Evolutionary conservation across 768 basidiomycete species (phyloP).

Genomic region (Lactarius hatsudake): DNA sequence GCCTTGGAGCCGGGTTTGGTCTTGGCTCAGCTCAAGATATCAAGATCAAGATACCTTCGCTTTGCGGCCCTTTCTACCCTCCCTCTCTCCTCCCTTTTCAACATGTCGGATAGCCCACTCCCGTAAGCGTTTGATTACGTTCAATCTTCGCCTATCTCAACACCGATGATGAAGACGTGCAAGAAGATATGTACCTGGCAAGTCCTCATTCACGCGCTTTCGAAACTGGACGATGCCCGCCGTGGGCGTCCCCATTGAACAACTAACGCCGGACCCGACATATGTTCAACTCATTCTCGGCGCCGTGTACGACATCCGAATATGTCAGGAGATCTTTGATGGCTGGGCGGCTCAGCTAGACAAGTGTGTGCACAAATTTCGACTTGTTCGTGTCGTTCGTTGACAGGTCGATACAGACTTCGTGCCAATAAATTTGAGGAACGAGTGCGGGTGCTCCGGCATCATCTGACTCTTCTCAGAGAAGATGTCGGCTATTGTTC

Average conservation of each 20-base stretch:
- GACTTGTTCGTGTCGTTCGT: not conserved
- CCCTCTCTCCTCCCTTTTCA: not conserved
- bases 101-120: conserved; percentile 4
- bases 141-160: conserved; percentile 1
- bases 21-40: no score
- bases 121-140: conserved; percentile 11
- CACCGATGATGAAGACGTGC: conserved; percentile 8
- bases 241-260: not conserved
- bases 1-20: no score
- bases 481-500: conserved; percentile 12
- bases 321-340: conserved; percentile 18
- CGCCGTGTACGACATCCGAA: conserved; percentile 16
- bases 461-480: not conserved
- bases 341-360: conserved; percentile 14
- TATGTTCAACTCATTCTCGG: conserved; percentile 8
- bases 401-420: not conserved
- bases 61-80: not conserved
- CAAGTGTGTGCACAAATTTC: not conserved
- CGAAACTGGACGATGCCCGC: conserved; percentile 1
- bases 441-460: not conserved
- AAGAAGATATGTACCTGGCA: not conserved
- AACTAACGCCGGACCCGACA: not conserved
- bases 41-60: not conserved
- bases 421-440: not conserved
- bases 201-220: conserved; percentile 9